Evolutionary conservation across 768 basidiomycete species (phyloP), one percentile per base, ranked within the genome.

Genomic region (Suillus alpinus): DNA sequence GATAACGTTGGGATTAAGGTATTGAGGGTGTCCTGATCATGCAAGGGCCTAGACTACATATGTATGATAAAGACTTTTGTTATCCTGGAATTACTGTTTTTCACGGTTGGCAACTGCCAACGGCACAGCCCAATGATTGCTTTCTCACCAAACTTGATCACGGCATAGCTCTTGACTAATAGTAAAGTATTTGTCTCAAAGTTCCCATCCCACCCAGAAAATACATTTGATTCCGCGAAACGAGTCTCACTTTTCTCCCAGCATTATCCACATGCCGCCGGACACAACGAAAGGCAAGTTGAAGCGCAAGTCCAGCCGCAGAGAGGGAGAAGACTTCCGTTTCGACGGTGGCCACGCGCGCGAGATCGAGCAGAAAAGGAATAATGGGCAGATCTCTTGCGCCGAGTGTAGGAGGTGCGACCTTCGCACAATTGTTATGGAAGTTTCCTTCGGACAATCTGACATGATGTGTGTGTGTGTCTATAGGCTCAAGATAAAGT

Each of bases 321-420:
- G 80, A 62, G 84, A 85, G 44, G 56, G 76, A 36, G 83, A 83
- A 4, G 81, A 84, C 37, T 79, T 77, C 66, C 67, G 77, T 59
- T 80, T 81, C 68, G 83, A 84, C 66, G 77, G 77, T 29, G 76
- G 73, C 58, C 83, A 87, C 69, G 79, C 83, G 37, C 77, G 87
- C 59, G 89, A 91, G 69, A 80, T 91, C 36, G 89, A 91, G 69
- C 76, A 85, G 70, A 91, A 89, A 75, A 84, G 89, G 66, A 89
- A 80, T 69, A 78, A 85, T 72, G 89, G 89, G 69, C 78, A 90
- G 81, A 86, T 90, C 72, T 87, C 86, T 71, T 90, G 88, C 76
- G 88, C 88, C 67, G 89, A 91, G 74, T 91, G 89, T 80, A 84
- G 89, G 83, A 82, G 81, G 81, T 85, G 83, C 82, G 87, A 83